A percentile compares a stretch with the other conserved stretches of the same genome.
Conservation (phyloP, 2,329 filamentous ascomycete genomes). For the Scedosporium aurantiacum region DNA sequence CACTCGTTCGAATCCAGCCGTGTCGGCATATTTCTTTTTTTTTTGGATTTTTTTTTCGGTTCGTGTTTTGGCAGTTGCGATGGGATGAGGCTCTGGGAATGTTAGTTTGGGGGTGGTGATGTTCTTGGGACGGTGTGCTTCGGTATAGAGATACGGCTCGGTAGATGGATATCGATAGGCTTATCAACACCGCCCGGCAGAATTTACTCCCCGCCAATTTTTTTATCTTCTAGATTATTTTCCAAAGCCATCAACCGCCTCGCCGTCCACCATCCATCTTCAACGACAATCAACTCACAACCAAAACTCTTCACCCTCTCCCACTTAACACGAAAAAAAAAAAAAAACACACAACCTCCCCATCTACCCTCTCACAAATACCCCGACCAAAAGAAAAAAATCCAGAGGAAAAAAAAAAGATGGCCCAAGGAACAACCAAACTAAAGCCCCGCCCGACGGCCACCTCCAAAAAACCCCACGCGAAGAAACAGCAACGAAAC, state of each 20-base stretch:
- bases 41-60: neutral
- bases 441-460: slow-evolving; percentile 29
- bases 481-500: slow-evolving; percentile 20
- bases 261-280: neutral
- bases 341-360: neutral
- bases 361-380: neutral
- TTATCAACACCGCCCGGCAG: neutral
- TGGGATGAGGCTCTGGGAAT: too few species aligned
- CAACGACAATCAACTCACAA: neutral
- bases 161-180: neutral
- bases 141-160: neutral
- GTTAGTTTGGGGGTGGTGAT: too few species aligned
- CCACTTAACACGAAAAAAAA: too few species aligned
- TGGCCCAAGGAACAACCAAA: slow-evolving; percentile 47
- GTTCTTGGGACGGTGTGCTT: too few species aligned
- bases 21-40: neutral
- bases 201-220: neutral
- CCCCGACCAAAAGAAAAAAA: neutral
- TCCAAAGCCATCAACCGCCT: neutral
- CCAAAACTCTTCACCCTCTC: neutral
- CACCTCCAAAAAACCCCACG: slow-evolving; percentile 28
- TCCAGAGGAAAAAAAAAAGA: slow-evolving; percentile 15
- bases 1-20: too few species aligned
- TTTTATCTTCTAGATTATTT: neutral
- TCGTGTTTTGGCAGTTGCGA: neutral